Evolutionary conservation across 2,329 filamentous ascomycete species (phyloP).

Genomic region (Trichophyton mentagrophytes): DNA sequence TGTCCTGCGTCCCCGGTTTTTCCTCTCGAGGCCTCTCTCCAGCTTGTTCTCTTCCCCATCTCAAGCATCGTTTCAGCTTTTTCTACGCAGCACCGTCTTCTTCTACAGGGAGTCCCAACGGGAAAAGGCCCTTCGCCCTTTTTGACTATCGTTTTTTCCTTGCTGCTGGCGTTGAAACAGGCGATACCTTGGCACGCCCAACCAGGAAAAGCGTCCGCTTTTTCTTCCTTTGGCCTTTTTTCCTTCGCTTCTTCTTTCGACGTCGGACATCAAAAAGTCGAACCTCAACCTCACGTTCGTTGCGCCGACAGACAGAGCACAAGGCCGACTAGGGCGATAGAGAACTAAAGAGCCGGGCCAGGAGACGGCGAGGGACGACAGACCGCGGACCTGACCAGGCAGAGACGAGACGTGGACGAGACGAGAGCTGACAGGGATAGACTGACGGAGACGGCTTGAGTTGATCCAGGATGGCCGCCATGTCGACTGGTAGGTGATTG

Average conservation of each 20-base stretch:
- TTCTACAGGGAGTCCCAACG: neutral
- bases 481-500: neutral
- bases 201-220: neutral
- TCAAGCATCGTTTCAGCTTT: neutral
- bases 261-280: neutral
- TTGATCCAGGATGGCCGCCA: neutral
- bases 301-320: neutral
- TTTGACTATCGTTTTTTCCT: neutral
- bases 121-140: neutral
- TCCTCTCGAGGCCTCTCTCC: neutral
- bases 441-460: neutral
- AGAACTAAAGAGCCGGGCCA: neutral
- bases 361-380: neutral
- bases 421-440: neutral
- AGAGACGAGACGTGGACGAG: neutral
- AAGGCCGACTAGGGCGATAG: neutral
- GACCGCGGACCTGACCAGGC: neutral
- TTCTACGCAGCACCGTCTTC: neutral
- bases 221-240: neutral
- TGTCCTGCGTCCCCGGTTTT: neutral
- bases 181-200: neutral
- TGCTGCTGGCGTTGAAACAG: neutral
- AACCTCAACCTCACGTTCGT: neutral
- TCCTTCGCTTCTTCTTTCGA: neutral
- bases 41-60: neutral